Evolutionary conservation across 306 rosid species (phyloP).

Genomic region (Glycyrrhiza uralensis): DNA sequence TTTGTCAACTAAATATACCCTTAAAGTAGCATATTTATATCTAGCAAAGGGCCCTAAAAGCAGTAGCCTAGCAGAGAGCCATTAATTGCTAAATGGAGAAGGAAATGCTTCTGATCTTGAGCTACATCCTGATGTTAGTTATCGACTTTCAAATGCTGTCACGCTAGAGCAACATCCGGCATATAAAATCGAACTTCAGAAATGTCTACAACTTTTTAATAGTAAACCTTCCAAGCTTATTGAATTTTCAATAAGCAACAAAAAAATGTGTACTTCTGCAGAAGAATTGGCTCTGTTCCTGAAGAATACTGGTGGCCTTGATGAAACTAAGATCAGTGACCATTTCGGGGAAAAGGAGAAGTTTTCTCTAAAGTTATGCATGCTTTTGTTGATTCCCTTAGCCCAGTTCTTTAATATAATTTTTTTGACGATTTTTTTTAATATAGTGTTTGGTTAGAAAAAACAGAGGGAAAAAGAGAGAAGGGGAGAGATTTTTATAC

Average conservation of each 20-base stretch:
- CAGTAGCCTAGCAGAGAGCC: slow-evolving; percentile 53
- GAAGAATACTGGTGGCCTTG: slow-evolving; percentile 73
- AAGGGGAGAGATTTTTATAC: too few species aligned
- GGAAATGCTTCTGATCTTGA: slow-evolving; percentile 71
- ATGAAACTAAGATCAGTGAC: slow-evolving; percentile 88
- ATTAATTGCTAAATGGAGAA: slow-evolving; percentile 54
- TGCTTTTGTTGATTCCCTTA: slow-evolving; percentile 94
- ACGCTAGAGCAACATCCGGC: slow-evolving; percentile 93
- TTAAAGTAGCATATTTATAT: slow-evolving; percentile 60
- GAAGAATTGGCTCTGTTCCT: slow-evolving; percentile 88
- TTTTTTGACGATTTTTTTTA: too few species aligned
- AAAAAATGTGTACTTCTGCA: slow-evolving; percentile 79
- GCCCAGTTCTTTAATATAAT: too few species aligned
- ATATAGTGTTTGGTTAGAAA: too few species aligned
- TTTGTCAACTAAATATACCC: too few species aligned
- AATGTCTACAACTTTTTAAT: slow-evolving; percentile 86
- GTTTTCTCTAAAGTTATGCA: slow-evolving; percentile 94
- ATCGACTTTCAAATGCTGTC: slow-evolving; percentile 81
- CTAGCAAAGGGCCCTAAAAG: slow-evolving; percentile 56
- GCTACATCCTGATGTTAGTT: slow-evolving; percentile 64
- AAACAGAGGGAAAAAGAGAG: too few species aligned
- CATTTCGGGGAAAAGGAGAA: slow-evolving; percentile 98
- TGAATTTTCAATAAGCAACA: slow-evolving; percentile 73
- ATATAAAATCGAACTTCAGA: slow-evolving; percentile 95
- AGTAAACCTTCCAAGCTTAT: slow-evolving; percentile 94